Base-by-base conservation (phyloP, 2,329 filamentous ascomycete species). In the Biscogniauxia sp. region DNA sequence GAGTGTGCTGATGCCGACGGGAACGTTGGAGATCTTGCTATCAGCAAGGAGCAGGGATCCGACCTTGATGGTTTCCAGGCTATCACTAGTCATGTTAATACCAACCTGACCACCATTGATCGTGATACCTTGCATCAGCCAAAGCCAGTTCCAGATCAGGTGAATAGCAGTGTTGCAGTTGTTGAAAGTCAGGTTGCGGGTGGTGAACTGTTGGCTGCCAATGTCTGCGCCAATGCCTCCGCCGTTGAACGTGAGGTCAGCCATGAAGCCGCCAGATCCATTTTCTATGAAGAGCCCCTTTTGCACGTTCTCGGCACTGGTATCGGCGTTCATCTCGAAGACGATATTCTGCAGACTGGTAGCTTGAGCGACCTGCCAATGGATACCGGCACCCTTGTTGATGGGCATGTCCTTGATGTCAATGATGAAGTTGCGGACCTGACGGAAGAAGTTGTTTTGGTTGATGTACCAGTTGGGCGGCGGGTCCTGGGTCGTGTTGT, bases 121-220 rank as follows among this genome's bases (percentile, higher is more conserved):
- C 53, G 78, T 83, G 45, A 96, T 68, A 41, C 85, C 89, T 73
- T 94, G 92, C 77, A 95, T 86, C 52, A 88, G 87, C 89, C 90
- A 96, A 19, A 87, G 81, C 92, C 92, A 96, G 79, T 94, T 91
- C 92, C 92, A 96, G 80, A 93, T 93, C 87, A 95, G 90, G 78
- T 85, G 92, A 65, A 96, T 87, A 63, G 90, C 92, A 1, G 91
- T 96, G 72, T 91, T 84, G 80, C 90, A 93, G 75, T 85, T 83
- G 74, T 90, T 91, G 82, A 96, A 96, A 41, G 84, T 89, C 73
- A 95, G 72, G 76, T 96, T 95, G 67, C 92, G 88, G 26, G 88
- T 89, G 49, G 91, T 94, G 76, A 94, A 95, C 76, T 96, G 92
- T 78, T 96, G 92, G 76, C 88, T 93, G 55, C 92, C 92, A 25